phyloP scores from a whole-genome alignment of 2,329 filamentous ascomycete genomes.

The Zasmidium citrigriseum region DNA sequence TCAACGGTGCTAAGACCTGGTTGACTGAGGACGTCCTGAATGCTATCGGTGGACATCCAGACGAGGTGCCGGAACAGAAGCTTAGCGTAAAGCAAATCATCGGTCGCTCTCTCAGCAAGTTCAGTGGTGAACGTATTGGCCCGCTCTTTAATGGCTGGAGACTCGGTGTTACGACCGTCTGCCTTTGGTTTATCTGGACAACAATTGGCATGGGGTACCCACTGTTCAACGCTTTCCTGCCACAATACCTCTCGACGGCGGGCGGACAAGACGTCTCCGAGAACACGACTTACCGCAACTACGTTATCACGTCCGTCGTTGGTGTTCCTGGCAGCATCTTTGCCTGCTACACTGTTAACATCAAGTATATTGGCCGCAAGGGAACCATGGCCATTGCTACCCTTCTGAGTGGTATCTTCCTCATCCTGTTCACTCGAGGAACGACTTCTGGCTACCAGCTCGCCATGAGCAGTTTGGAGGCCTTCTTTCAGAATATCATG shows the following conservation, averaged over 20 bases:
- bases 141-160: constrained; percentile 60
- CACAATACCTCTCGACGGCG: constrained; percentile 71
- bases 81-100: constrained; percentile 53
- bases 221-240: constrained; percentile 87
- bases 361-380: constrained; percentile 71
- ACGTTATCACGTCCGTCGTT: constrained; percentile 74
- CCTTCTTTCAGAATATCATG: constrained; percentile 73
- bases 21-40: constrained; percentile 71
- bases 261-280: constrained; percentile 43
- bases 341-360: constrained; percentile 70
- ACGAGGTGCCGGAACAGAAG: constrained; percentile 47
- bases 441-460: constrained; percentile 61
- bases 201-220: constrained; percentile 85
- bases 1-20: constrained; percentile 63
- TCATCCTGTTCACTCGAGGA: constrained; percentile 66
- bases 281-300: constrained; percentile 68
- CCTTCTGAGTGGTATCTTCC: constrained; percentile 65
- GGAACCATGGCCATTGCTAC: constrained; percentile 71
- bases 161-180: constrained; percentile 49
- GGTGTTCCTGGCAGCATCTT: constrained; percentile 77
- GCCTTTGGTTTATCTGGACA: constrained; percentile 78
- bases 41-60: constrained; percentile 55
- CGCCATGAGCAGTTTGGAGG: constrained; percentile 56
- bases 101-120: constrained; percentile 62
- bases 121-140: constrained; percentile 65